Conservation (phyloP, 208 protist genomes). For the Leishmania turanica region DNA sequence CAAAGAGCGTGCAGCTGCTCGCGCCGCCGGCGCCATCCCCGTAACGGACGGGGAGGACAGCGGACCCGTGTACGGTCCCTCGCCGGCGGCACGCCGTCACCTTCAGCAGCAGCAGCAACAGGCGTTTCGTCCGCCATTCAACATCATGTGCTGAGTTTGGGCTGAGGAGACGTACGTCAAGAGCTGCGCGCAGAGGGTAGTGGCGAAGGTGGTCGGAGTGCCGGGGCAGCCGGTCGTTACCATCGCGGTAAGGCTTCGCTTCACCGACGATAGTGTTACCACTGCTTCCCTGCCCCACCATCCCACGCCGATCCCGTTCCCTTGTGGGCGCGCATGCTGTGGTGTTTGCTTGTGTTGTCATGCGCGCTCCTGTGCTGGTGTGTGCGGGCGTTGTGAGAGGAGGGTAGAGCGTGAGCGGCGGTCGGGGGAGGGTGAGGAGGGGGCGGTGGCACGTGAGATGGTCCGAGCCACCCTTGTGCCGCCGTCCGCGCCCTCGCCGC, state of each 20-base stretch:
- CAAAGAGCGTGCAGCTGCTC: not conserved
- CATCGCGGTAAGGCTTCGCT: not conserved
- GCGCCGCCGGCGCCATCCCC: not conserved
- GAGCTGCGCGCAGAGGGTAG: not conserved
- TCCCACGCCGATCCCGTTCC: not conserved
- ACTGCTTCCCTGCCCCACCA: not conserved
- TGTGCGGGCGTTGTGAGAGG: not conserved
- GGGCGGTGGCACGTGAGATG: not conserved
- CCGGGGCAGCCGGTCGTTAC: not conserved
- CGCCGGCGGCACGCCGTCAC: slow-evolving; percentile 19
- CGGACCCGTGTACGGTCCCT: slow-evolving; percentile 28
- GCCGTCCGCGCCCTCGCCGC: not conserved
- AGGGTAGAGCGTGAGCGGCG: not conserved
- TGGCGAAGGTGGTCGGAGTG: not conserved
- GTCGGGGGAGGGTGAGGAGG: too few species aligned
- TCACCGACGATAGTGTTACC: not conserved
- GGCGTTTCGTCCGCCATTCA: slow-evolving; percentile 17
- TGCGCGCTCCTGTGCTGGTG: not conserved
- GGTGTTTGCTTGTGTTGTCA: not conserved
- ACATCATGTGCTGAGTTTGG: not conserved
- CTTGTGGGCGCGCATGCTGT: not conserved
- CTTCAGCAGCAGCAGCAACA: slow-evolving; percentile 23
- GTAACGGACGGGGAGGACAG: slow-evolving; percentile 10
- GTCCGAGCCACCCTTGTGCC: not conserved
- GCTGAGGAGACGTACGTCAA: not conserved